These are phyloP conservation scores for Ogataea hybrid DNA, from an alignment of 1,139 yeast species.

Conservation along the genomic window DNA sequence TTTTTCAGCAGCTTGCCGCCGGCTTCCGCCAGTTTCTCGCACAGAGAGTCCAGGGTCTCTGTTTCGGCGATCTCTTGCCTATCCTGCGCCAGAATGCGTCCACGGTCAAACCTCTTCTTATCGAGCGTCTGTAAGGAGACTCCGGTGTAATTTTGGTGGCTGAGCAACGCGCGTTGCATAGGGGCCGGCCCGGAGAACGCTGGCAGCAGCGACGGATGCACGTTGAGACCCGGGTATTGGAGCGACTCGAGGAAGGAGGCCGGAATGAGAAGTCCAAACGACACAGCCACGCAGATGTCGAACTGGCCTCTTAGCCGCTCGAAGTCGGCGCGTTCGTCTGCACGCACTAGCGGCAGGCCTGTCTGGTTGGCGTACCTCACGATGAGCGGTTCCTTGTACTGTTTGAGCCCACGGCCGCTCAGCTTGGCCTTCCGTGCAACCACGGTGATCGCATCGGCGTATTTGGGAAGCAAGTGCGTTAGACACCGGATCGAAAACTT, in stretches of 20 bases:
- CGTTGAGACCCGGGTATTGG: slow-evolving; percentile 72
- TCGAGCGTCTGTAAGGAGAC: slow-evolving; percentile 89
- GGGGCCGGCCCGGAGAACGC: slow-evolving; percentile 89
- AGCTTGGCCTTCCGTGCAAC: slow-evolving; percentile 67
- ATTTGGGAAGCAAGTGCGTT: slow-evolving; percentile 37
- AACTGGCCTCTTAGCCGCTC: slow-evolving; percentile 35
- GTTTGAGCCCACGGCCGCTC: slow-evolving; percentile 62
- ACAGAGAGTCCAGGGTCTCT: slow-evolving; percentile 46
- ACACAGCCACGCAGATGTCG: slow-evolving; percentile 80
- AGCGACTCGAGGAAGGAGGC: slow-evolving; percentile 46
- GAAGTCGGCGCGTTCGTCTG: slow-evolving; percentile 60
- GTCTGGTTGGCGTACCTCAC: slow-evolving; percentile 40
- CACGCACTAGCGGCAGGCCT: slow-evolving; percentile 46
- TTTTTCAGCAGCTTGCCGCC: slow-evolving; percentile 61
- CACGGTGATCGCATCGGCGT: slow-evolving; percentile 51
- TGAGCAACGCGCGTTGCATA: slow-evolving; percentile 71
- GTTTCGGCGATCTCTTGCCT: slow-evolving; percentile 27
- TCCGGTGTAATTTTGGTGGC: slow-evolving; percentile 60
- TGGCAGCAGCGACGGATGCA: slow-evolving; percentile 91
- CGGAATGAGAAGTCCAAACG: slow-evolving; percentile 84
- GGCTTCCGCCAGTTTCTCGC: slow-evolving; percentile 46
- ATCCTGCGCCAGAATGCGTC: slow-evolving; percentile 66
- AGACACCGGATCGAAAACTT: slow-evolving; percentile 65
- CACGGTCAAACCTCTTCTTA: slow-evolving; percentile 82
- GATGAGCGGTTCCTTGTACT: slow-evolving; percentile 53